phyloP scores from a whole-genome alignment of 768 basidiomycete genomes.

The Mycena rosella region DNA sequence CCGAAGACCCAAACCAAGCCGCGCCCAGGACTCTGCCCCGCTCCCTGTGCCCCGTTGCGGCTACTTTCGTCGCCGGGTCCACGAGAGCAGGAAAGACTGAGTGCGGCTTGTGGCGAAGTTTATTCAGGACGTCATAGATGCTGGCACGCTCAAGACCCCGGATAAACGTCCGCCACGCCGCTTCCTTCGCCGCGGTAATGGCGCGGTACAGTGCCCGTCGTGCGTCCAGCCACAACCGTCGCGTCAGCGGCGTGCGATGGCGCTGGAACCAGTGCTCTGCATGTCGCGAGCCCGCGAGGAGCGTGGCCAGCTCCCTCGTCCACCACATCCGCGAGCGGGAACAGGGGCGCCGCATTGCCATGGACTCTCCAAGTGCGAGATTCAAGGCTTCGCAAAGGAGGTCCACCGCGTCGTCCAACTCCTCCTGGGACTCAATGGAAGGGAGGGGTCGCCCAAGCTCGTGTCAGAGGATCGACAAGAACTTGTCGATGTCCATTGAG shows the following conservation, averaged over 20 bases:
- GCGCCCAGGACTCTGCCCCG: no score
- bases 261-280: neutral
- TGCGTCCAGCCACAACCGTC: neutral
- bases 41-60: no score
- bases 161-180: neutral
- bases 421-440: neutral
- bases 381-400: neutral
- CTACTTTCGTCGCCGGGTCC: no score
- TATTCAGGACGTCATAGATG: no score
- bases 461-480: neutral
- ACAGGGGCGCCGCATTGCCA: neutral
- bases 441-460: neutral
- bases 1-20: no score
- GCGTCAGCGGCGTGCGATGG: neutral
- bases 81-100: no score
- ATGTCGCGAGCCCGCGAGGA: neutral
- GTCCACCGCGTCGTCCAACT: neutral
- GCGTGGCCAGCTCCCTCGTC: neutral
- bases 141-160: no score
- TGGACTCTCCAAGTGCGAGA: neutral
- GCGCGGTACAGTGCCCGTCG: neutral
- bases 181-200: neutral
- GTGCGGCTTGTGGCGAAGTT: no score
- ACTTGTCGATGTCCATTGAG: neutral
- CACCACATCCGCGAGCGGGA: neutral